These are phyloP conservation scores for Phytophthora colocasiae DNA, from an alignment of 352 stramenopile species.

Conservation along the genomic window DNA sequence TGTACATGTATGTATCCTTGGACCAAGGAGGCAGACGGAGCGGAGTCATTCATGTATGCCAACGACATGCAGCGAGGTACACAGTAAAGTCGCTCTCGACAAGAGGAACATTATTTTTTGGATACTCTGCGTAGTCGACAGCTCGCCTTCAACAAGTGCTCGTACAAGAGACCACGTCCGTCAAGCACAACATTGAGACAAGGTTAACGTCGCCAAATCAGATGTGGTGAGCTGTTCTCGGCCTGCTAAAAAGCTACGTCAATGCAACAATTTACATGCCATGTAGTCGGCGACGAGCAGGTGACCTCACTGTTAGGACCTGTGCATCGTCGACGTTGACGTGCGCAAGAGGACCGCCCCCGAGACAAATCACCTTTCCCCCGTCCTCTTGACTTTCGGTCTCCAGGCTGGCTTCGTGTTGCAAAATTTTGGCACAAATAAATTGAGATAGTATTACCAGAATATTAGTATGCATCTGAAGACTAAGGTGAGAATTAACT, in stretches of 20 bases:
- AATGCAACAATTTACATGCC: too few relatives aligned
- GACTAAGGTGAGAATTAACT: too few relatives aligned
- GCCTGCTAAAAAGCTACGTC: slow-evolving; percentile 8
- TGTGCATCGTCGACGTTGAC: neutral
- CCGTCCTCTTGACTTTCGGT: too few relatives aligned
- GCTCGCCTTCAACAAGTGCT: slow-evolving; percentile 1
- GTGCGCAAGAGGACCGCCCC: neutral
- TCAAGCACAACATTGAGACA: slow-evolving; percentile 19
- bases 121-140: slow-evolving; percentile 1
- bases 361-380: neutral
- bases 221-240: slow-evolving; percentile 13
- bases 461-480: too few relatives aligned
- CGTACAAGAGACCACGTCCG: slow-evolving; percentile 9
- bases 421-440: too few relatives aligned
- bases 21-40: neutral
- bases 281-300: neutral
- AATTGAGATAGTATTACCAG: too few relatives aligned
- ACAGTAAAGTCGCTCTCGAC: neutral
- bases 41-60: neutral
- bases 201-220: slow-evolving; percentile 23
- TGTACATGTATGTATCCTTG: neutral
- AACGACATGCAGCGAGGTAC: neutral
- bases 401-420: neutral
- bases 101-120: neutral
- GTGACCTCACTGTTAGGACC: neutral